phyloP scores from a whole-genome alignment of 352 stramenopile genomes.

The Elongisporangium anandrum region DNA sequence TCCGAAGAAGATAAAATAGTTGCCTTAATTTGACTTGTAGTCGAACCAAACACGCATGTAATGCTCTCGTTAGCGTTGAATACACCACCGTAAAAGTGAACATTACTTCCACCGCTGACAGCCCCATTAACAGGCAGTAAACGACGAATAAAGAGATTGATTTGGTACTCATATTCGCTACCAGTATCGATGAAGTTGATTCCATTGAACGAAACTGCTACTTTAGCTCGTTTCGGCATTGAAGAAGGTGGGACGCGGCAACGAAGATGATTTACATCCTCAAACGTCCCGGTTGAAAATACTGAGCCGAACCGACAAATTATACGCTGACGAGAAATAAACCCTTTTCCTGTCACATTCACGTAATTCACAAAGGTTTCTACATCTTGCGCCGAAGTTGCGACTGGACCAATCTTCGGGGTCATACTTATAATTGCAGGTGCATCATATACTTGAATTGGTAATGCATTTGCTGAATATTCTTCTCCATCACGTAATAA shows the following conservation, averaged over 20 bases:
- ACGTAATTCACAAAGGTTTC: slow-evolving; percentile 2
- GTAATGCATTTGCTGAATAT: slow-evolving; percentile 21
- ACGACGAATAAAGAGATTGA: slow-evolving; percentile 19
- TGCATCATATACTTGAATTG: slow-evolving; percentile 16
- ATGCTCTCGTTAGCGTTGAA: slow-evolving; percentile 42
- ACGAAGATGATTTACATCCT: slow-evolving; percentile 23
- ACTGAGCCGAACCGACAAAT: slow-evolving; percentile 27
- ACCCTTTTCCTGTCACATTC: slow-evolving; percentile 36
- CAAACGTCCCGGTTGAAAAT: slow-evolving; percentile 24
- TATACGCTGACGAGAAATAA: slow-evolving; percentile 30
- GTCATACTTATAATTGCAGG: slow-evolving; percentile 28
- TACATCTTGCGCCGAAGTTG: neutral
- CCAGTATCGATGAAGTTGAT: slow-evolving; percentile 39
- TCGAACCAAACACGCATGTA: slow-evolving; percentile 39
- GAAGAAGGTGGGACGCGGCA: slow-evolving; percentile 34
- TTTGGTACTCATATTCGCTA: slow-evolving; percentile 31
- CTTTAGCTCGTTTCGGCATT: slow-evolving; percentile 11
- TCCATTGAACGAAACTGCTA: slow-evolving; percentile 65
- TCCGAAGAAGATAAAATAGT: slow-evolving; percentile 32
- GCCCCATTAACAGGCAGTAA: slow-evolving; percentile 45
- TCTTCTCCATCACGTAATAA: slow-evolving; percentile 11
- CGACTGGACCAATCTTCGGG: slow-evolving; percentile 14
- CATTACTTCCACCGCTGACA: slow-evolving; percentile 46
- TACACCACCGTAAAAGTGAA: slow-evolving; percentile 51
- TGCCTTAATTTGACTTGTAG: slow-evolving; percentile 14